Base-by-base conservation (phyloP, 108 stramenopile species). In the Poteriospumella lacustris region DNA sequence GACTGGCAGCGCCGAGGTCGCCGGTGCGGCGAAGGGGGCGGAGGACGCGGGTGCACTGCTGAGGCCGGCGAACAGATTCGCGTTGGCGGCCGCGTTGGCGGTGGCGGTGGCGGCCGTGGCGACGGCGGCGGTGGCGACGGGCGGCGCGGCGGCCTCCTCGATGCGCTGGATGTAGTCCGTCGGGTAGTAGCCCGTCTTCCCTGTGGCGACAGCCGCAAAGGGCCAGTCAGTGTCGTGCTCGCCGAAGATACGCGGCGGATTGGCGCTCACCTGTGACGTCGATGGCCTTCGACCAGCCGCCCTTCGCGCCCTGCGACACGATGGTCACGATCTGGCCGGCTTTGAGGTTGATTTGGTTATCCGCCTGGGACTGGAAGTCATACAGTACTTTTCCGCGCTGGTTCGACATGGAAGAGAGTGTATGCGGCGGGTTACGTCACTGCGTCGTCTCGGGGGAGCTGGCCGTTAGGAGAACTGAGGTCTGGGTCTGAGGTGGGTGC, bases 341-440 rank as follows among this genome's bases (percentile, higher is more conserved):
- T 73, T 56, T 73, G 26, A 73, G 31, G 36, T 5, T 26, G 36
- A 73, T 73, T 38, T 73, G 70, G 33, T 73, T 56, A 5, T n/a
- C 31, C 5, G 70, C 43, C 33, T 34, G 33, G 12, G 70, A 26
- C 43, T 5, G 26, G 41, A 12, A 73, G 42, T 73, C 70, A 73
- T 42, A 73, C 36, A 73, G 33, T 5, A 73, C 70, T 24, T 64
- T 64, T 12, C 33, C 60, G 9, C 36, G 28, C 36, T 64, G 60
- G 33, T 15, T 56, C 24, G 52, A 56, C n/a, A n/a, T n/a, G n/a
- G n/a, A n/a, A n/a, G n/a, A n/a, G n/a, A n/a, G n/a, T n/a, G n/a
- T n/a, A n/a, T n/a, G n/a, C n/a, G n/a, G n/a, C n/a, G n/a, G n/a
- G n/a, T n/a, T n/a, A n/a, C n/a, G n/a, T n/a, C n/a, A n/a, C n/a